Evolutionary conservation across 495 filamentous ascomycete genomes (phyloP), one percentile per base, ranked within the genome.

Genomic region (Lophiostoma macrostomum): DNA sequence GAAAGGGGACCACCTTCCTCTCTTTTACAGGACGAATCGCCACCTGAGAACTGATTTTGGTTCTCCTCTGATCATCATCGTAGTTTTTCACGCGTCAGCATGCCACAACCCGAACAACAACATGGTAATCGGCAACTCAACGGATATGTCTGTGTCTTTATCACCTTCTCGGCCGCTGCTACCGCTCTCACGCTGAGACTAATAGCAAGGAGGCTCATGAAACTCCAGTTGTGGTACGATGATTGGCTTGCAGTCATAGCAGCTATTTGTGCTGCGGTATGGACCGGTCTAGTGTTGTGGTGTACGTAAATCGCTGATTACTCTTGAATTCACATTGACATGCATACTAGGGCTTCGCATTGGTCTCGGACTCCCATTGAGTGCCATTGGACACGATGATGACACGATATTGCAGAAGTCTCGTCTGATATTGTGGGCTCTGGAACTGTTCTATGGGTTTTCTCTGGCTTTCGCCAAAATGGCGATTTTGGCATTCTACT

Each of bases 401-500:
- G 37, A 30, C 8, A 12, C 12, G 5, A 29, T 57, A 5, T 32
- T 56, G 7, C 11, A 51, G 13, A 29, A 27, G 20, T 51, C 45
- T 23, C 45, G 46, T 4, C 23, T 56, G 11, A 38, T 50, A 1
- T 25, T 61, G 28, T 56, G 43, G 42, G 36, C 37, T 25, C 41
- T 29, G 1, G 53, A 61, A 27, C 23, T 57, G 11, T 30, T 49
- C 32, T 61, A 57, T 19, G 34, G 45, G 31, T 56, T 47, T 16
- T 50, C 58, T 1, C 52, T 61, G 25, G 46, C 42, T 18, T 50
- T 44, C 29, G 13, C 53, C 7, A 61, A 61, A 35, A 29, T 61
- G 11, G 37, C 58, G 14, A 56, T 61, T 23, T 40, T 61, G 8
- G 52, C 53, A 16, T 61, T 61, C 27, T 61, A 61, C 39, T 61